These are phyloP conservation scores for Neotropicomus parvogracilis DNA, from an alignment of 1,284 basidiomycete genomes.

Conservation along the genomic window DNA sequence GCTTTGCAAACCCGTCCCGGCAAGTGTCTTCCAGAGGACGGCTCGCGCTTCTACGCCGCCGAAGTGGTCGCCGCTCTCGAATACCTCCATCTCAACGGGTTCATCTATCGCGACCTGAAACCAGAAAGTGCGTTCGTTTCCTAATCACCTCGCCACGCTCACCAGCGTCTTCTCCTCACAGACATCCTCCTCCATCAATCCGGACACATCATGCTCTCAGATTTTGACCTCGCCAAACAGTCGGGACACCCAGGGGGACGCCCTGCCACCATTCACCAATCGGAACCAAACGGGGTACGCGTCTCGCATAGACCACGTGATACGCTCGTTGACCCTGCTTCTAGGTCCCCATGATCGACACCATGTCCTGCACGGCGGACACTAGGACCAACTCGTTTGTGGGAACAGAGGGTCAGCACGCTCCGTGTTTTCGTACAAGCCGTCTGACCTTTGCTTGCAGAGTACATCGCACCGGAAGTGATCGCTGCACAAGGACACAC, in stretches of 20 bases:
- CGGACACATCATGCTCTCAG: conserved; percentile 98
- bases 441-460: conserved; percentile 43
- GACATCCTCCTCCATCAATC: conserved; percentile 98
- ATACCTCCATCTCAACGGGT: conserved; percentile 98
- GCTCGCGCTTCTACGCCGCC: conserved; percentile 96
- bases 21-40: conserved; percentile 94
- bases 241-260: conserved; percentile 82
- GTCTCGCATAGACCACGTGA: conserved; percentile 15
- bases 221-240: conserved; percentile 98
- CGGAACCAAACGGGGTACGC: conserved; percentile 82
- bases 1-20: conserved; percentile 92
- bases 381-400: conserved; percentile 99
- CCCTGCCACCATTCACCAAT: conserved; percentile 87
- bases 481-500: conserved; percentile 98
- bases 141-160: not conserved
- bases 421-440: conserved; percentile 20
- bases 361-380: conserved; percentile 94
- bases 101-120: conserved; percentile 99
- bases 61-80: conserved; percentile 98
- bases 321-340: conserved; percentile 17
- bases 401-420: conserved; percentile 84
- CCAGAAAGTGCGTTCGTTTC: conserved; percentile 82
- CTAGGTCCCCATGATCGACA: conserved; percentile 89
- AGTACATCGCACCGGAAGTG: conserved; percentile 99
- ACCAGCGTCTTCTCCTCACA: conserved; percentile 35